phyloP scores from a whole-genome alignment of 2,329 filamentous ascomycete species.

The Sporothrix dimorphospora region DNA sequence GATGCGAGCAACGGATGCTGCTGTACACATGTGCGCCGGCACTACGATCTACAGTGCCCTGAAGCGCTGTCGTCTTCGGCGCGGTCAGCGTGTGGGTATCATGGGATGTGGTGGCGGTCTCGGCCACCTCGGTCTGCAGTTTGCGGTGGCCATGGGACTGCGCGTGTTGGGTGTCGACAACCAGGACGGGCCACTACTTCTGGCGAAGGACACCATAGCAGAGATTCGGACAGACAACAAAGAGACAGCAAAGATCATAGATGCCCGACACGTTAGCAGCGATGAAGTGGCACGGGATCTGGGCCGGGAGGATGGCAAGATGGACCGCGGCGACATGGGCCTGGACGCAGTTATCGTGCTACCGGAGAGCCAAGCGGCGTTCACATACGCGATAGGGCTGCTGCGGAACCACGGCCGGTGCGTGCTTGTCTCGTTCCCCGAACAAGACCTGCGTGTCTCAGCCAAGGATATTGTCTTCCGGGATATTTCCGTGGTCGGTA shows the following conservation, averaged over 20 bases:
- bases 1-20: not conserved
- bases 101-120: conserved; percentile 9
- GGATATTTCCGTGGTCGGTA: not conserved
- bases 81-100: not conserved
- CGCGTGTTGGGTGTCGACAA: not conserved
- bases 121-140: conserved; percentile 7
- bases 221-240: too few species aligned
- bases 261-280: not conserved
- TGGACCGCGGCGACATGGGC: not conserved
- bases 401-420: conserved; percentile 7
- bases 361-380: conserved; percentile 1
- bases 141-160: not conserved
- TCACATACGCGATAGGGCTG: not conserved
- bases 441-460: not conserved
- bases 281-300: not conserved
- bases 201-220: not conserved
- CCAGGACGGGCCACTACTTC: not conserved
- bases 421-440: not conserved
- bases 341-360: not conserved
- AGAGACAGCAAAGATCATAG: not conserved
- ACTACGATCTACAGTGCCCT: not conserved
- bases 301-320: not conserved
- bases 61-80: not conserved
- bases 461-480: conserved; percentile 5
- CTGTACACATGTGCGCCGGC: not conserved